phyloP scores from a whole-genome alignment of 2,329 filamentous ascomycete genomes.

The Gyromitra esculenta region DNA sequence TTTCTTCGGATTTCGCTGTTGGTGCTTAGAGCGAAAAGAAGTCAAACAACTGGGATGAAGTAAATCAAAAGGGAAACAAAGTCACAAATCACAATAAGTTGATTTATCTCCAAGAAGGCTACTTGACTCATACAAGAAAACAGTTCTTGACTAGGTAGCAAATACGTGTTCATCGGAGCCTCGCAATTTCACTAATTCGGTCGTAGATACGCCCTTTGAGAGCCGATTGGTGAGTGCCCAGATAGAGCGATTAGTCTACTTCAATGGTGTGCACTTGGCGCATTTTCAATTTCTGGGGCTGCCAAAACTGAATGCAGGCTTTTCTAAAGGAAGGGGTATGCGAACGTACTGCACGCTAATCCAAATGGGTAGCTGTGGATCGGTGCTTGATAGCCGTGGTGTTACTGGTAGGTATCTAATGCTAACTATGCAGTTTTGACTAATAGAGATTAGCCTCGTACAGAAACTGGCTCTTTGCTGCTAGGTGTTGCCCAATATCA shows the following conservation, averaged over 20 bases:
- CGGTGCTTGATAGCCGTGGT: not conserved
- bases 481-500: too few species aligned
- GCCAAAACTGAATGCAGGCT: not conserved
- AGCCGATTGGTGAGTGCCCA: conserved; percentile 16
- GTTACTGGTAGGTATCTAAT: too few species aligned
- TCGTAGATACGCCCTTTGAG: not conserved
- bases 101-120: not conserved
- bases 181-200: not conserved
- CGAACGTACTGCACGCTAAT: not conserved
- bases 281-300: not conserved
- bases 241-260: not conserved
- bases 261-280: not conserved
- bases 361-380: not conserved
- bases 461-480: too few species aligned
- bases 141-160: not conserved
- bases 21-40: not conserved
- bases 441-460: too few species aligned
- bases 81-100: not conserved
- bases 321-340: not conserved
- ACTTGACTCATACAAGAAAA: conserved; percentile 4
- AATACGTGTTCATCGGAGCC: not conserved
- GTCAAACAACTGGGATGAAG: not conserved
- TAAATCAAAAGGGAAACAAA: not conserved
- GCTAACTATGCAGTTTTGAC: too few species aligned
- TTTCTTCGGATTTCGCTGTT: not conserved